phyloP scores from a whole-genome alignment of 1,284 basidiomycete genomes.

The Moesziomyces antarcticus region DNA sequence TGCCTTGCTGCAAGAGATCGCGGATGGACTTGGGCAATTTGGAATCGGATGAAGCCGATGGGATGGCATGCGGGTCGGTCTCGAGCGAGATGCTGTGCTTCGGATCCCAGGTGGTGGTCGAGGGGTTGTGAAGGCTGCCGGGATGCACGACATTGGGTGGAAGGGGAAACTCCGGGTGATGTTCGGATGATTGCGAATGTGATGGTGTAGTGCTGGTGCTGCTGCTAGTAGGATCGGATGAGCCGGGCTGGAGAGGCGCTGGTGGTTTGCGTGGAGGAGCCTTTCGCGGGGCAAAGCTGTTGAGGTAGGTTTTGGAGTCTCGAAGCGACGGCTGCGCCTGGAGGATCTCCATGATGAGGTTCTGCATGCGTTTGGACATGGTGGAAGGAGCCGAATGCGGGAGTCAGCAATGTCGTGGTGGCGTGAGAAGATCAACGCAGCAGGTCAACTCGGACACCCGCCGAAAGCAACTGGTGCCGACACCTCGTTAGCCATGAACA shows the following conservation, averaged over 20 bases:
- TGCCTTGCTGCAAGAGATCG: constrained; percentile 32
- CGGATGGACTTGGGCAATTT: constrained; percentile 37
- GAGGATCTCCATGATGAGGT: constrained; percentile 94
- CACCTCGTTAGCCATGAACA: too few species aligned
- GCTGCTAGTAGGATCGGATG: constrained; percentile 9
- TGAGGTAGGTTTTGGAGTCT: constrained; percentile 89
- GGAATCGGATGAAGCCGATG: not conserved
- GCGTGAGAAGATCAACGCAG: not conserved
- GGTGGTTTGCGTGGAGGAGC: constrained; percentile 21
- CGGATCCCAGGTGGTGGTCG: constrained; percentile 43
- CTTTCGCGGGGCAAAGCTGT: constrained; percentile 75
- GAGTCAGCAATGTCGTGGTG: not conserved
- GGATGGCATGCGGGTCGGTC: constrained; percentile 14
- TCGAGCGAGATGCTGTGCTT: constrained; percentile 30
- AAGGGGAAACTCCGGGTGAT: constrained; percentile 41
- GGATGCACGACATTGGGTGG: constrained; percentile 39
- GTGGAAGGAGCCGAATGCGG: constrained; percentile 3
- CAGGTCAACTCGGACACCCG: not conserved
- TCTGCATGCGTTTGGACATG: constrained; percentile 73
- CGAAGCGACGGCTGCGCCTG: constrained; percentile 90
- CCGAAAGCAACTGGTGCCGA: not conserved
- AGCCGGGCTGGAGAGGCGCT: constrained; percentile 4
- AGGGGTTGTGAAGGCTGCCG: constrained; percentile 42
- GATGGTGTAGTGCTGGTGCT: constrained; percentile 10
- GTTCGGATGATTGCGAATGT: constrained; percentile 5